Percentiles rank a stretch among this genome's conserved stretches.
Conservation (phyloP, 257 asterid genomes). For the Salvia rosmarinus region DNA sequence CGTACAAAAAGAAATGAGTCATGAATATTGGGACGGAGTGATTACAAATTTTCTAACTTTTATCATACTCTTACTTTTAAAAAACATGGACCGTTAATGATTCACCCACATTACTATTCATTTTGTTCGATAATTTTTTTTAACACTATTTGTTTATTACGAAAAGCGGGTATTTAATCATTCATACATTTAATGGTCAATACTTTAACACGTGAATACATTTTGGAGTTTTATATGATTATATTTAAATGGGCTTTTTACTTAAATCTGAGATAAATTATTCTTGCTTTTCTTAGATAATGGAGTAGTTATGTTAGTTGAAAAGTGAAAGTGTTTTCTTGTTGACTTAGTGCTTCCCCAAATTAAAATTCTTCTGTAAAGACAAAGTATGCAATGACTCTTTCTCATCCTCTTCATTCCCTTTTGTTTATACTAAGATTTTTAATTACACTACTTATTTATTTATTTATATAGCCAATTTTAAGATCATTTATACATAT, state of each 20-base stretch:
- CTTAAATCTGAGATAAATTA: too few species aligned
- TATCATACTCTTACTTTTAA: neutral
- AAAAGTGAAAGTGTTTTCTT: constrained; percentile 27
- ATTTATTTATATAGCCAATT: neutral
- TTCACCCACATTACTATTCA: neutral
- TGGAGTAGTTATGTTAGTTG: constrained; percentile 33
- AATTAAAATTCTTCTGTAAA: constrained; percentile 19
- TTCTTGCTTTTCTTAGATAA: constrained; percentile 5
- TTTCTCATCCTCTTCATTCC: neutral
- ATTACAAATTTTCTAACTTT: neutral
- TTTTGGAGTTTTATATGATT: too few species aligned
- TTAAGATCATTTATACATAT: neutral
- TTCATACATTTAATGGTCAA: too few species aligned
- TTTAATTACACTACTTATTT: neutral
- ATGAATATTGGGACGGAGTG: too few species aligned
- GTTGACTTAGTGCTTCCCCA: constrained; percentile 24
- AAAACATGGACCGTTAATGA: neutral
- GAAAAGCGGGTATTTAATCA: too few species aligned
- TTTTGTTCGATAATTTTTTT: neutral
- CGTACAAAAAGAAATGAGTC: too few species aligned
- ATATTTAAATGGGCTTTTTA: too few species aligned
- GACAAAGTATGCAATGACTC: neutral
- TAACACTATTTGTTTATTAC: too few species aligned
- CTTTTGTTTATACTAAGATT: neutral
- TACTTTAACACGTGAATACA: too few species aligned